phyloP scores from a whole-genome alignment of 257 asterid species.

The Mitragyna speciosa region DNA sequence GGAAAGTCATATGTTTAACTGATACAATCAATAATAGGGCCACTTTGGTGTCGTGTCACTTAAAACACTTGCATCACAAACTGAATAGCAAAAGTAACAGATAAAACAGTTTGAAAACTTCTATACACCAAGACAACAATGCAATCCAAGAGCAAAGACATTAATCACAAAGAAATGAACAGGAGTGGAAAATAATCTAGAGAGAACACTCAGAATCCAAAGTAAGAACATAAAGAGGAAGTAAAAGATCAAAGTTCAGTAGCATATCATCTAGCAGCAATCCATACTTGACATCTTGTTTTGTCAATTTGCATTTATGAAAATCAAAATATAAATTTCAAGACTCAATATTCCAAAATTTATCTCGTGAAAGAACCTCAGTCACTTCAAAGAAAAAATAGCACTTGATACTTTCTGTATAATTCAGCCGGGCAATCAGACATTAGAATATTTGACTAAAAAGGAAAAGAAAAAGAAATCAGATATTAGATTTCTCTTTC shows the following conservation, averaged over 20 bases:
- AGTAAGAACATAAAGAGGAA: not conserved
- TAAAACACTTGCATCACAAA: not conserved
- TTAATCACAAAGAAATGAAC: not conserved
- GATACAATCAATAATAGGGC: not conserved
- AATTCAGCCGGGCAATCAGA: not conserved
- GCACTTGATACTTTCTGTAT: not conserved
- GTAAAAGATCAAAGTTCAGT: not conserved
- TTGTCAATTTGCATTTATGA: not conserved
- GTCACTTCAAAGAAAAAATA: not conserved
- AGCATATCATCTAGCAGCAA: not conserved
- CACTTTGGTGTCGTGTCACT: too few species aligned
- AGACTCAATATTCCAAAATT: not conserved
- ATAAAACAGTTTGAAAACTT: conserved; percentile 5
- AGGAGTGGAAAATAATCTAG: not conserved
- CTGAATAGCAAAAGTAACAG: not conserved
- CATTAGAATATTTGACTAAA: not conserved
- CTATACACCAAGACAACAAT: not conserved
- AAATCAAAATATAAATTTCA: not conserved
- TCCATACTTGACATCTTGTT: not conserved
- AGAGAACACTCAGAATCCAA: not conserved
- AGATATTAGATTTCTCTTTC: not conserved
- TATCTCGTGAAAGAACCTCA: not conserved
- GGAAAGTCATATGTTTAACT: not conserved
- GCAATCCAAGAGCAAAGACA: not conserved
- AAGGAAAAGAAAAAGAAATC: not conserved